Evolutionary conservation across 177 flowering plant genomes (phyloP), one percentile per base, ranked within the genome.

Genomic region (Vitis hybrid): DNA sequence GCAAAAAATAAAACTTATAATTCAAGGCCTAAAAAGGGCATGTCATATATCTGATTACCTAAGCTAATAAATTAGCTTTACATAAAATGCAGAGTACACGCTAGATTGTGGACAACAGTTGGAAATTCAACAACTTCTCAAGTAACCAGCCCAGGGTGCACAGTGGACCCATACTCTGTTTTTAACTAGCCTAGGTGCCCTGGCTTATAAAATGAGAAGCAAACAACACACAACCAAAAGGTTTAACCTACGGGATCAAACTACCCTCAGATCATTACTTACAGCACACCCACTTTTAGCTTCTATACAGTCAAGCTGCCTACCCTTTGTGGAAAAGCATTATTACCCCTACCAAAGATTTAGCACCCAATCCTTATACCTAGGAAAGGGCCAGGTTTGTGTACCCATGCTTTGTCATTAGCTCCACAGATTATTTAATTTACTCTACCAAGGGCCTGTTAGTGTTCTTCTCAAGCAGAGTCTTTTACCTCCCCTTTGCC

Each of bases 391-490:
- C 53, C 52, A 52, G 31, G 64, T 54, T 55, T 61, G 66, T 52
- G n/a, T 65, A 18, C 1, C 16, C 15, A 54, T 15, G 9, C 50
- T 0, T 15, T 22, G 31, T 9, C 7, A 20, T 14, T 59, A 59
- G 12, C 53, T 45, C 53, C 29, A 2, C 10, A 9, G 22, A 11
- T 29, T 11, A 50, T 13, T 70, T 15, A 1, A 48, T 63, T 22
- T 48, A 20, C 59, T 66, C 74, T 80, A 84, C 87, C 87, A 84
- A 26, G 87, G 87, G 20, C 87, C 87, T 1, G 84, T 82, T 50
- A 80, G 66, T 61, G 87, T 82, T 68, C 87, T 80, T 26, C 87
- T 70, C 74, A 84, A 68, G 82, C 83, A 78, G 2, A 50, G 70
- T 12, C 80, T 74, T 67, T 80, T 84, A 26, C 73, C 50, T 66